Base-by-base conservation (phyloP, 1,284 basidiomycete species). In the Mycosarcoma mackinlayi region DNA sequence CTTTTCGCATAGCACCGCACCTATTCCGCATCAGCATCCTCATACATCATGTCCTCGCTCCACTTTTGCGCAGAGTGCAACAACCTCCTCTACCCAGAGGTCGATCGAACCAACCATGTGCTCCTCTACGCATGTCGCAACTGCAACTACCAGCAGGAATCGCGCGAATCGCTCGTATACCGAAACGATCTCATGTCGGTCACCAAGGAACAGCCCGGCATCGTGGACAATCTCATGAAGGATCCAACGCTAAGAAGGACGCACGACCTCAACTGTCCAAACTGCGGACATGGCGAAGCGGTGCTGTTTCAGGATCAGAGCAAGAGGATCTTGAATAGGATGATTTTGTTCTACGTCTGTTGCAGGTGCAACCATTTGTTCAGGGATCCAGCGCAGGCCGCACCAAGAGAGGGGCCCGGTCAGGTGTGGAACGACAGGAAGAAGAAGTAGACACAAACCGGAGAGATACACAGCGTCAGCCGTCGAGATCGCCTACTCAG, bases 91-190 rank as follows among this genome's bases (percentile, higher is more conserved):
- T 95, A 95, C 82, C 94, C 94, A 23, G 85, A 85, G 65, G 87
- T 87, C 28, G 94, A 97, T 83, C 89, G 89, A 64, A 87, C 90
- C 71, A 90, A 93, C 46, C 88, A 91, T 55, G 88, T 91, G 50
- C 90, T 98, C 86, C 88, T 95, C 57, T 95, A 94, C 78, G 91
- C 91, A 4, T 98, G 95, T 84, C 88, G 94, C 44, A 97, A 96
- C 82, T 98, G 95, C 84, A 85, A 87, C 16, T 94, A 92, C 83
- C 89, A 92, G 67, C 92, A 96, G 83, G 88, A 90, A 74, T 90
- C 90, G 14, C 89, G 91, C 21, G 92, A 93, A 84, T 90, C 90
- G 76, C 90, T 92, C 74, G 94, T 98, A 10, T 98, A 95, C 83
- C 86, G 90, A 78, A 96, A 98, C 70, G 95, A 98, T 85, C 84